Evolutionary conservation across 495 filamentous ascomycete species (phyloP).

Genomic region (Penicillium pulvis): DNA sequence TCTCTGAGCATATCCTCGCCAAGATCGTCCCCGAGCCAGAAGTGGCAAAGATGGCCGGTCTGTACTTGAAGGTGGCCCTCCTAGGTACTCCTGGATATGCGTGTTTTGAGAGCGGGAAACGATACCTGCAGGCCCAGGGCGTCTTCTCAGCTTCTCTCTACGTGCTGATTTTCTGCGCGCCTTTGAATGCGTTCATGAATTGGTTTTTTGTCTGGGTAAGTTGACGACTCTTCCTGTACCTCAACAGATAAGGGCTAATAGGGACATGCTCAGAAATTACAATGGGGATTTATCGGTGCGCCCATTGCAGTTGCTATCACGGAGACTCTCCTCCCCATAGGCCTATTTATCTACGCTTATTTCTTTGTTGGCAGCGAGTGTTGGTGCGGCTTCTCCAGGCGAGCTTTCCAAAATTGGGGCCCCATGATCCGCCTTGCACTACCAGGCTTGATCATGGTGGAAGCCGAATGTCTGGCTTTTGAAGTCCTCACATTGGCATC

Average conservation of each 20-base stretch:
- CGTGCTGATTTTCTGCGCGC: conserved; percentile 68
- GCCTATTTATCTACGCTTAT: conserved; percentile 70
- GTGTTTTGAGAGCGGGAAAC: conserved; percentile 70
- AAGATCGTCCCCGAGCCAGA: conserved; percentile 67
- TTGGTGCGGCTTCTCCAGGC: conserved; percentile 78
- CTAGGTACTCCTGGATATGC: conserved; percentile 71
- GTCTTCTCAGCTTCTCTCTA: conserved; percentile 68
- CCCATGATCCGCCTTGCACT: conserved; percentile 85
- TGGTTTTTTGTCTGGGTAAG: conserved; percentile 74
- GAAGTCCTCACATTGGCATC: conserved; percentile 75
- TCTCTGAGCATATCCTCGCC: conserved; percentile 59
- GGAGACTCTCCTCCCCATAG: conserved; percentile 75
- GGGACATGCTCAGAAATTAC: conserved; percentile 53
- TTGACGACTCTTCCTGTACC: background rate
- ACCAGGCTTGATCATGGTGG: conserved; percentile 87
- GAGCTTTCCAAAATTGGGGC: conserved; percentile 78
- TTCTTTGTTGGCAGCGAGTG: conserved; percentile 60
- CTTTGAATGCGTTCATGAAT: conserved; percentile 71
- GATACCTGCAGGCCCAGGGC: conserved; percentile 75
- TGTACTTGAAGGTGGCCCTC: conserved; percentile 66
- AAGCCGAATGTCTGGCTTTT: conserved; percentile 87
- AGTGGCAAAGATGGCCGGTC: conserved; percentile 63
- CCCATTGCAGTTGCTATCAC: conserved; percentile 83
- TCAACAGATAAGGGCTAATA: background rate
- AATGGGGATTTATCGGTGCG: conserved; percentile 80